phyloP scores from a whole-genome alignment of 2,329 filamentous ascomycete genomes.

The Colletotrichum eremochloae region DNA sequence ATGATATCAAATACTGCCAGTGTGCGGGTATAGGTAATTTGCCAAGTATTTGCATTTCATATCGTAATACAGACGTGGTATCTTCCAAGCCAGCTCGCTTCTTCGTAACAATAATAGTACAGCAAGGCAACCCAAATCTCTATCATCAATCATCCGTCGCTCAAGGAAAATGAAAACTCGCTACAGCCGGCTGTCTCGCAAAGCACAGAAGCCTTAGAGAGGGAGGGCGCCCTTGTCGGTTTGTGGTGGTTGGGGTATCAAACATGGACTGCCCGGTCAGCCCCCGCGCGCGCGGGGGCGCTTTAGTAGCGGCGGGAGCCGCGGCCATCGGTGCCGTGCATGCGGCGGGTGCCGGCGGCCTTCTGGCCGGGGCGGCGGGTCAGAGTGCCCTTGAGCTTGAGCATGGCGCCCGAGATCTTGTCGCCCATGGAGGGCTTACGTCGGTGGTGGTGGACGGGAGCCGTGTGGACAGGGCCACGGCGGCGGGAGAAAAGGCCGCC shows the following conservation, averaged over 20 bases:
- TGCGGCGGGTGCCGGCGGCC: conserved; percentile 80
- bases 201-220: neutral
- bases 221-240: neutral
- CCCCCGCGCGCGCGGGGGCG: neutral
- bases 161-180: conserved; percentile 16
- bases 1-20: neutral
- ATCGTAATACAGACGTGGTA: conserved; percentile 35
- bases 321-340: conserved; percentile 81
- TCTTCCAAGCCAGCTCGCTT: conserved; percentile 27
- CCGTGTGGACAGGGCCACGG: conserved; percentile 44
- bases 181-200: neutral
- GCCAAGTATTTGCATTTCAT: neutral
- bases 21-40: neutral
- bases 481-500: conserved; percentile 56
- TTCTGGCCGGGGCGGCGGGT: conserved; percentile 74
- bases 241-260: neutral
- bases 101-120: conserved; percentile 25
- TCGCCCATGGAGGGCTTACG: conserved; percentile 78
- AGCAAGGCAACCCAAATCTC: conserved; percentile 16
- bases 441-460: conserved; percentile 71
- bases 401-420: conserved; percentile 81
- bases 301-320: conserved; percentile 57
- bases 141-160: conserved; percentile 17
- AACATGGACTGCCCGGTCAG: too few species aligned
- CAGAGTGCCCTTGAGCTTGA: conserved; percentile 78